phyloP scores from a whole-genome alignment of 108 stramenopile species.

The Fistulifera solaris region DNA sequence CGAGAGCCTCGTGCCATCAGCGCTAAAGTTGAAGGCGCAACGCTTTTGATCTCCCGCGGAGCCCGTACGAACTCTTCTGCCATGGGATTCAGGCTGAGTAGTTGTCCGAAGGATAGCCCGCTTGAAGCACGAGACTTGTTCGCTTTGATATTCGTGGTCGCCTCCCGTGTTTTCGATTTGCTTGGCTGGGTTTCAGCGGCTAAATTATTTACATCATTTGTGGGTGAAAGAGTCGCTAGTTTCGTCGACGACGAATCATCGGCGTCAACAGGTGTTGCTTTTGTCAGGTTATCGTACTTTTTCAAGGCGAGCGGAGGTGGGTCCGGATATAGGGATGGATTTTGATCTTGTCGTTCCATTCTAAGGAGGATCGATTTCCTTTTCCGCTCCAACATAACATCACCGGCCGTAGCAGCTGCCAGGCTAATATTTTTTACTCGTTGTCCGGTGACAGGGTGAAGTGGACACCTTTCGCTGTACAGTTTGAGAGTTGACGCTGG shows the following conservation, averaged over 20 bases:
- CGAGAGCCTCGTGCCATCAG: constrained; percentile 53
- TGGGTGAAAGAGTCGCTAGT: neutral
- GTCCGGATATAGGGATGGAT: neutral
- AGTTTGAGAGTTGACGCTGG: constrained; percentile 18
- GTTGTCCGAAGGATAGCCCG: constrained; percentile 3
- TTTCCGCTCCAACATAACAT: constrained; percentile 58
- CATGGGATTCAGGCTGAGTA: constrained; percentile 46
- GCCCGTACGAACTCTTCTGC: constrained; percentile 40
- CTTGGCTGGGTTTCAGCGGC: neutral
- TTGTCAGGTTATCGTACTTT: too few species aligned
- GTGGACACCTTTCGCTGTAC: constrained; percentile 33
- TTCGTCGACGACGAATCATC: neutral
- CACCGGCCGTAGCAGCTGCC: constrained; percentile 59
- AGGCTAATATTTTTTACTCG: constrained; percentile 40
- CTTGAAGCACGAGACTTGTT: neutral
- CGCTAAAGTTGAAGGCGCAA: constrained; percentile 42
- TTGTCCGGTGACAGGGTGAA: constrained; percentile 36
- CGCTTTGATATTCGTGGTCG: neutral
- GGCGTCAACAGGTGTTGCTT: neutral
- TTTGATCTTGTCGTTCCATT: constrained; percentile 21
- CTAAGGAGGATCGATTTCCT: constrained; percentile 23
- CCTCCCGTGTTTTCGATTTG: neutral
- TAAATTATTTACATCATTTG: too few species aligned
- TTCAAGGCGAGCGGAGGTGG: neutral
- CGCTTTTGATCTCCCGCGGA: constrained; percentile 13